A percentile compares a stretch with the other conserved stretches of the same genome.
Evolutionary conservation across 768 basidiomycete genomes (phyloP).

Genomic region (Russula sp.): DNA sequence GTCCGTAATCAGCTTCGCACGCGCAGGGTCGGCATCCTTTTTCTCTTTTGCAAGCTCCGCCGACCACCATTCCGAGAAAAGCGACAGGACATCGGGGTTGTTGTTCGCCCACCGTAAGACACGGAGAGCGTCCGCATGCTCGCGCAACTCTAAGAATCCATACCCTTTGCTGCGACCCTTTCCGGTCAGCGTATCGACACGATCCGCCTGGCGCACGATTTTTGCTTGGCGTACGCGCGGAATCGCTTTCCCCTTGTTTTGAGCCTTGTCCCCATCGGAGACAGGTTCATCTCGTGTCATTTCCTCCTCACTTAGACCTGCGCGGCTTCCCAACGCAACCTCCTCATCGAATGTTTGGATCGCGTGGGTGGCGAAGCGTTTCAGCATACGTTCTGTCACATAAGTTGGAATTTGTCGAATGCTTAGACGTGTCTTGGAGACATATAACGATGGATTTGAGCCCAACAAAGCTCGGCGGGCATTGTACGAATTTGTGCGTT

Average conservation of each 20-base stretch:
- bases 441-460: conserved; percentile 89
- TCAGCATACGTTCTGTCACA: conserved; percentile 85
- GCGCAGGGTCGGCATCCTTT: conserved; percentile 47
- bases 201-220: conserved; percentile 84
- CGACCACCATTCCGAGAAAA: conserved; percentile 84
- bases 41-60: conserved; percentile 60
- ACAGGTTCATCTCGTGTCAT: conserved; percentile 39
- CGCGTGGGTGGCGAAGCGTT: conserved; percentile 81
- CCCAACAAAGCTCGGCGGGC: conserved; percentile 79
- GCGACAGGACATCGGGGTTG: conserved; percentile 58
- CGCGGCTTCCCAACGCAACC: conserved; percentile 58
- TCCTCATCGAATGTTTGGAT: conserved; percentile 76
- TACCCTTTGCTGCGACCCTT: conserved; percentile 91
- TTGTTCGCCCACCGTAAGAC: conserved; percentile 95
- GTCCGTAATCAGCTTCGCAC: conserved; percentile 60
- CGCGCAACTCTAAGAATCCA: conserved; percentile 88
- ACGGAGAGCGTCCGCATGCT: conserved; percentile 85
- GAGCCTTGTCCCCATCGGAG: conserved; percentile 34
- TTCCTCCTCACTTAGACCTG: conserved; percentile 71
- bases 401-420: conserved; percentile 90
- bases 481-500: conserved; percentile 80
- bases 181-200: conserved; percentile 84
- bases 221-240: conserved; percentile 65
- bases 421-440: conserved; percentile 91
- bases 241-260: conserved; percentile 34